Evolutionary conservation across 495 filamentous ascomycete genomes (phyloP).

Genomic region (Hypoxylon cercidicola): DNA sequence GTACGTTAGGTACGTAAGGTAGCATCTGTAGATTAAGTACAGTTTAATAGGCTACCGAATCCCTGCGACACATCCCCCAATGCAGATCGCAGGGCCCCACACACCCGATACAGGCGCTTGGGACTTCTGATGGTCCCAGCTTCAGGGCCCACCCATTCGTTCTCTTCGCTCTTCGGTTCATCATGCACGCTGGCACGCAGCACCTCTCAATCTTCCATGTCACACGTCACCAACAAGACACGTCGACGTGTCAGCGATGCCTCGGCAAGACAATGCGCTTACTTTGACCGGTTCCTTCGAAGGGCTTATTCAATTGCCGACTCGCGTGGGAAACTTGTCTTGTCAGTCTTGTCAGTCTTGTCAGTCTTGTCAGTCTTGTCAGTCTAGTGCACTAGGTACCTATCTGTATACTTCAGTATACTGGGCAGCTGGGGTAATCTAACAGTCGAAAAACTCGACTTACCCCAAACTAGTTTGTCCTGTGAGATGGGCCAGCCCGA

Average conservation of each 20-base stretch:
- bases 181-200: no score
- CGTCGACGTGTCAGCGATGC: constrained; percentile 3
- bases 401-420: no score
- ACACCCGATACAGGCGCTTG: constrained; percentile 38
- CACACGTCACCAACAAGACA: constrained; percentile 42
- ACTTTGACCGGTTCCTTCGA: constrained; percentile 27
- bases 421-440: no score
- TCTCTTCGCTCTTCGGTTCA: constrained; percentile 23
- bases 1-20: not conserved
- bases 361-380: no score
- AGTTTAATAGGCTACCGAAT: constrained; percentile 6
- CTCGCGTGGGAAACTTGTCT: no score
- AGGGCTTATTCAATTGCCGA: not conserved
- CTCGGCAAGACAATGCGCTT: constrained; percentile 31
- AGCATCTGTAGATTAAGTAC: no score
- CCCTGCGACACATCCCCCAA: constrained; percentile 44
- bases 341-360: no score
- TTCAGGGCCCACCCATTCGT: not conserved
- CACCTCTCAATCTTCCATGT: constrained; percentile 12
- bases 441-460: constrained; percentile 6
- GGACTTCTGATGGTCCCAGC: constrained; percentile 26
- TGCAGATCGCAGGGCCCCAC: constrained; percentile 32
- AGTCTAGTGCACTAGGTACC: no score
- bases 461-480: constrained; percentile 14
- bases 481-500: constrained; percentile 15